Percentiles rank a stretch among this genome's conserved stretches.
Evolutionary conservation across 2,329 filamentous ascomycete genomes (phyloP).

Genomic region (Xylaria sp.): DNA sequence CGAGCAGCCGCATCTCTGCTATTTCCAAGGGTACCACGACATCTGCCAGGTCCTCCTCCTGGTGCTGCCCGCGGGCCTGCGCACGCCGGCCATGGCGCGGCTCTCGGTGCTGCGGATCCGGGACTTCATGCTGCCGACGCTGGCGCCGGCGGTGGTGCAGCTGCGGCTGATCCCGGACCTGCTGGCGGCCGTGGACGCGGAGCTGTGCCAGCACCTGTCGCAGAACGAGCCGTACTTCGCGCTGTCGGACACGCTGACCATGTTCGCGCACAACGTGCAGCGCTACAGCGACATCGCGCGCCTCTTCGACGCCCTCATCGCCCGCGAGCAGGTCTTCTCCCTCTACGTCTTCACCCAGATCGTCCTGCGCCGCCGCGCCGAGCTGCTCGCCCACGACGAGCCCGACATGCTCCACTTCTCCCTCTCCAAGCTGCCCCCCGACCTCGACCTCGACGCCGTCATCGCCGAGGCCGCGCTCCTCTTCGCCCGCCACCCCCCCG

Average conservation of each 20-base stretch:
- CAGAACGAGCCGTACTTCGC: constrained; percentile 88
- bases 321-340: constrained; percentile 83
- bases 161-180: constrained; percentile 87
- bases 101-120: constrained; percentile 89
- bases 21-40: constrained; percentile 99
- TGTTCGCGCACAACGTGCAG: constrained; percentile 96
- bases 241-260: constrained; percentile 87
- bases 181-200: constrained; percentile 71
- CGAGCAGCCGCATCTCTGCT: constrained; percentile 81
- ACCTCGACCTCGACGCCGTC: constrained; percentile 79
- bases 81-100: constrained; percentile 71
- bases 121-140: constrained; percentile 94
- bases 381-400: constrained; percentile 82
- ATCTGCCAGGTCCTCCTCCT: constrained; percentile 95
- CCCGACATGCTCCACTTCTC: constrained; percentile 91
- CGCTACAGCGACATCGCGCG: constrained; percentile 86
- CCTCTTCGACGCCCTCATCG: constrained; percentile 89
- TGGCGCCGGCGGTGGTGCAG: constrained; percentile 81
- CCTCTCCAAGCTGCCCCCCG: constrained; percentile 82
- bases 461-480: constrained; percentile 70
- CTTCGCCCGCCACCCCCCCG: constrained; percentile 71
- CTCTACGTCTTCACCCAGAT: constrained; percentile 94
- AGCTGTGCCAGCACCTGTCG: constrained; percentile 76
- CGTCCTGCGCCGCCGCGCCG: constrained; percentile 76
- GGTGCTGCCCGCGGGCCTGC: constrained; percentile 70